Evolutionary conservation across 2,329 filamentous ascomycete genomes (phyloP), one percentile per base, ranked within the genome.

Genomic region (Penicillium sp.): DNA sequence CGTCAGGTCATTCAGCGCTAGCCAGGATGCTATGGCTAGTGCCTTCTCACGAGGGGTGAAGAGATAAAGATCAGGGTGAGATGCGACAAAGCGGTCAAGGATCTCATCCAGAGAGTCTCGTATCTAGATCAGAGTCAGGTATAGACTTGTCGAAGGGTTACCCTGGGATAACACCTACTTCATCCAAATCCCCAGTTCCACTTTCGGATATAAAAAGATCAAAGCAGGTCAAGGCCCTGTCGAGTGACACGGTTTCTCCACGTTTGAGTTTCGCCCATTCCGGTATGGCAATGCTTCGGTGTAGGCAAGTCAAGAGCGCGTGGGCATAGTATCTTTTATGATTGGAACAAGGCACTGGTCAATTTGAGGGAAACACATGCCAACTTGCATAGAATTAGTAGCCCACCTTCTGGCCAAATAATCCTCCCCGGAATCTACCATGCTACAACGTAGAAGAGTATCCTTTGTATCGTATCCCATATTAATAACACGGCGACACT

Each of bases 401-500:
- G 52, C 63, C 46, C 55, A 74, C 76, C 87, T 85, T 71, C 90
- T 83, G 14, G 93, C 89, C 66, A 99, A 76, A 51, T 89, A 84
- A 75, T 97, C 91, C 14, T 89, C 83, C 39, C 83, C 79, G 13
- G 88, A 81, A 16, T 81, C 76, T 34, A 82, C 79, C 11, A 78
- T 78, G 58, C 82, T 84, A 69, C 96, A 86, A 53, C 82, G 79
- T 58, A 92, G 67, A 47, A 97, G 81, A 53, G 86, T 87, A 71
- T 97, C 92, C 72, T 97, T 97, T 44, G 88, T 89, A 76, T 97
- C 92, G 67, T 92, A 93, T 0, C 92, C 92, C 66, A 87, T 80
- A 29, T 80, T 77, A 51, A 89, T 85, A 59, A 97, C 89, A 49
- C 81, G 76, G 64, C 89, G 84, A 60, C 91, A 86, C 66, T 87